phyloP scores from a whole-genome alignment of 768 basidiomycete species.

The Tylopilus sp. region DNA sequence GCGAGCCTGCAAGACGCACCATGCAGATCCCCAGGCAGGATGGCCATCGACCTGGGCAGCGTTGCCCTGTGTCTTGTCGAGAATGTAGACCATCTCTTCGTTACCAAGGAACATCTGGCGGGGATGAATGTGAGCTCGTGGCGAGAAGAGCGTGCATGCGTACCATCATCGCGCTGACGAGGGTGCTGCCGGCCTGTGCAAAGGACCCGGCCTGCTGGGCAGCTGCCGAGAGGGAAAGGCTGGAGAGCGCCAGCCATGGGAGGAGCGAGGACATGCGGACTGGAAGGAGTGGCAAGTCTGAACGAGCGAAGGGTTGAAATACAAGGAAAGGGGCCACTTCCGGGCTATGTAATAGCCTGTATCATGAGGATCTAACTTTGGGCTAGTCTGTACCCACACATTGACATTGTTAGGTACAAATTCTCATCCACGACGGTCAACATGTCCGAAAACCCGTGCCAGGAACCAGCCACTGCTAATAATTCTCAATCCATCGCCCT shows the following conservation, averaged over 20 bases:
- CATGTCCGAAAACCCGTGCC: neutral
- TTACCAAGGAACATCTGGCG: conserved; percentile 75
- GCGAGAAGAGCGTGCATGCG: conserved; percentile 4
- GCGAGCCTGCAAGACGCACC: conserved; percentile 32
- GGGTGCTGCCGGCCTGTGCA: conserved; percentile 29
- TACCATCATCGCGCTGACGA: conserved; percentile 53
- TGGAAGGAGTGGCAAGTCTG: neutral
- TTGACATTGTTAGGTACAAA: too few relatives aligned
- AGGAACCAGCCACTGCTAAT: neutral
- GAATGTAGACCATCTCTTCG: conserved; percentile 76
- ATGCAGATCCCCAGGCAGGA: conserved; percentile 71
- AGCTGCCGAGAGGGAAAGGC: neutral
- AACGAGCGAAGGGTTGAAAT: conserved; percentile 4
- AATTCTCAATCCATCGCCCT: conserved; percentile 13
- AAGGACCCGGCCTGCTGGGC: conserved; percentile 20
- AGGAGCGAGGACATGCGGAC: conserved; percentile 1
- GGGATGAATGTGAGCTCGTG: neutral
- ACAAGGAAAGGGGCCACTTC: neutral
- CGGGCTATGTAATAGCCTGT: too few relatives aligned
- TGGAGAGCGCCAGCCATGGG: conserved; percentile 8
- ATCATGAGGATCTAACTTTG: neutral
- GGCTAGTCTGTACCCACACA: too few relatives aligned
- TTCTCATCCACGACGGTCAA: neutral
- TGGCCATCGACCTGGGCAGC: conserved; percentile 60
- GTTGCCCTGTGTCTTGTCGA: conserved; percentile 87